Evolutionary conservation across 2,329 filamentous ascomycete genomes (phyloP).

Genomic region (Cercospora zeina): DNA sequence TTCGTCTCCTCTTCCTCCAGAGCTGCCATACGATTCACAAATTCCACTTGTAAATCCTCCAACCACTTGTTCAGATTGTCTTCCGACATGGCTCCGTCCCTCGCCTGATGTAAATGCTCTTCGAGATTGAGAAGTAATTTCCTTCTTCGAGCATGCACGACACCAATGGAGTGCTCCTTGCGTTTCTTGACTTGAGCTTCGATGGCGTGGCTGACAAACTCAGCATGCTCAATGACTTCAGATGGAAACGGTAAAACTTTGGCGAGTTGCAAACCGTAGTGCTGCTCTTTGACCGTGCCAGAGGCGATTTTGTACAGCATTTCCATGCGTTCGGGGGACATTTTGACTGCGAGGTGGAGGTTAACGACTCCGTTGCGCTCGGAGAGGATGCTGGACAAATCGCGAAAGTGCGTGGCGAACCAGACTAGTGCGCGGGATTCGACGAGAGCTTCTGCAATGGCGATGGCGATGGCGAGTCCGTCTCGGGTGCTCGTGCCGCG

Average conservation of each 20-base stretch:
- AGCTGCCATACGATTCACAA: constrained; percentile 67
- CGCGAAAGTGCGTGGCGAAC: constrained; percentile 91
- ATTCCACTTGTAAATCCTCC: constrained; percentile 69
- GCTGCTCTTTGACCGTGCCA: constrained; percentile 67
- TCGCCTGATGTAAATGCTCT: constrained; percentile 70
- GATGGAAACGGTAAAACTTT: constrained; percentile 71
- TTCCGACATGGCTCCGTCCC: constrained; percentile 64
- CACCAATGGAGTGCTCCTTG: constrained; percentile 59
- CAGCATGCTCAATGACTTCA: constrained; percentile 66
- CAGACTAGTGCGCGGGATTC: constrained; percentile 76
- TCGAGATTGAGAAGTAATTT: constrained; percentile 72
- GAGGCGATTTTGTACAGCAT: constrained; percentile 85
- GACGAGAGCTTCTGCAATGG: constrained; percentile 84
- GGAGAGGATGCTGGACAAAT: constrained; percentile 73
- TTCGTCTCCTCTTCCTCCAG: constrained; percentile 55
- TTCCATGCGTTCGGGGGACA: constrained; percentile 61
- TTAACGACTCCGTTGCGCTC: constrained; percentile 78
- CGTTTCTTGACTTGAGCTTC: constrained; percentile 59
- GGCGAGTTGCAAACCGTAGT: constrained; percentile 84
- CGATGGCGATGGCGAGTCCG: constrained; percentile 83
- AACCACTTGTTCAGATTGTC: constrained; percentile 65
- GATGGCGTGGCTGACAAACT: constrained; percentile 64
- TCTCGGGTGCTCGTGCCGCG: constrained; percentile 87
- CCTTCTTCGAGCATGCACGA: constrained; percentile 62
- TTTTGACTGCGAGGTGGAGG: constrained; percentile 73